phyloP scores from a whole-genome alignment of 2,329 filamentous ascomycete species.

The Paecilomyces fulvus region DNA sequence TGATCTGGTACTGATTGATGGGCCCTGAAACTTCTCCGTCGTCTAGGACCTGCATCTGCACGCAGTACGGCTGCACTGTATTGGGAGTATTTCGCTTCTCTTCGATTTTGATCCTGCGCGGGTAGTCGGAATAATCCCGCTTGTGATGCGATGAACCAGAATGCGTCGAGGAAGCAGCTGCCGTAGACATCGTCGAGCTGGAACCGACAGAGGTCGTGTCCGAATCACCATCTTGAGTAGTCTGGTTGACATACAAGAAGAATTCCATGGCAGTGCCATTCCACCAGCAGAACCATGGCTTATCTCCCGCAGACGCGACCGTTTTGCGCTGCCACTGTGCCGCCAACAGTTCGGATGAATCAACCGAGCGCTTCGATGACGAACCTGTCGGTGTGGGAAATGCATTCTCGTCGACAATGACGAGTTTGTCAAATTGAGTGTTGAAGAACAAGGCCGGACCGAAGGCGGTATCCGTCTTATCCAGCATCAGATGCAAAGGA shows the following conservation, averaged over 20 bases:
- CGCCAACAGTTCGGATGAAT: conserved; percentile 15
- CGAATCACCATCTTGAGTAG: conserved; percentile 25
- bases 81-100: conserved; percentile 48
- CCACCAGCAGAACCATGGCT: conserved; percentile 63
- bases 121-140: conserved; percentile 29
- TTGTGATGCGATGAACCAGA: conserved; percentile 11
- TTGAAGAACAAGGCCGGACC: conserved; percentile 60
- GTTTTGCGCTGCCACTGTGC: conserved; percentile 28
- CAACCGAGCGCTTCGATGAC: conserved; percentile 19
- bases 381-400: conserved; percentile 18
- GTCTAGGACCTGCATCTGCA: conserved; percentile 53
- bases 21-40: conserved; percentile 35
- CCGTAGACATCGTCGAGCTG: neutral
- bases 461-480: conserved; percentile 46
- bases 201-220: conserved; percentile 10
- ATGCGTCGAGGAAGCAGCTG: conserved; percentile 10
- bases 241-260: conserved; percentile 55
- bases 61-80: conserved; percentile 48
- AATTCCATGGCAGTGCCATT: conserved; percentile 59
- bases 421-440: conserved; percentile 55
- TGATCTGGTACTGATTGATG: conserved; percentile 18
- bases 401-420: conserved; percentile 41
- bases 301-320: conserved; percentile 45
- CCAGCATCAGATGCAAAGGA: conserved; percentile 45
- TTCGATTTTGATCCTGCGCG: conserved; percentile 57